Evolutionary conservation across 306 rosid genomes (phyloP), one percentile per base, ranked within the genome.

Genomic region (Geum urbanum): DNA sequence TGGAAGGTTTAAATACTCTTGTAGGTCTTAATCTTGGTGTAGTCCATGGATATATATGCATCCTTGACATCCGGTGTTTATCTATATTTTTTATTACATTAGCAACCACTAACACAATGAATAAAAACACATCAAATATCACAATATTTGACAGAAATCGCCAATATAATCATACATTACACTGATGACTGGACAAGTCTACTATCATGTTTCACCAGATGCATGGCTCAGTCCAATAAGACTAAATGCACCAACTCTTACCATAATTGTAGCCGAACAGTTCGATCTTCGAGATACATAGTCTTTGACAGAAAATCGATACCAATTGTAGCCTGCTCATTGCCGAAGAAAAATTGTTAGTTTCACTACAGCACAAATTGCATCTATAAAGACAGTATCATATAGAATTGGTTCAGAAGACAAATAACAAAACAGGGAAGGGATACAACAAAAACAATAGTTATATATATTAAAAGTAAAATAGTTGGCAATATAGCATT

Each of bases 231-330:
- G 54, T 65, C 5, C 3, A 44, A 63, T 63, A 65, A 13, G 47
- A 8, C 13, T 11, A 52, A n/a, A 35, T 8, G 22, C 27, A 13
- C 69, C 15, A 65, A 57, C 12, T 65, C 54, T 65, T 60, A 85
- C 89, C 89, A 85, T 58, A 83, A 73, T 70, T 82, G 85, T 80
- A 85, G 75, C 18, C 87, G 87, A 35, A 80, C 81, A 18, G 87
- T 82, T 58, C 87, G 83, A 63, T 85, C 89, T 76, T 85, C 89
- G 66, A 85, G 89, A 67, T 85, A 85, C 89, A 85, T 85, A 45
- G 86, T 85, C 71, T 85, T 85, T 47, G 87, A 85, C 5, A 82
- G 76, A 69, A 85, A 82, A 66, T 85, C 87, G 10, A 82, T 85
- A 20, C 86, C 86, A 49, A 82, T 82, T 37, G 87, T 85, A 44